Conservation (phyloP, 495 filamentous ascomycete species). For the Stereocaulon alpinum region DNA sequence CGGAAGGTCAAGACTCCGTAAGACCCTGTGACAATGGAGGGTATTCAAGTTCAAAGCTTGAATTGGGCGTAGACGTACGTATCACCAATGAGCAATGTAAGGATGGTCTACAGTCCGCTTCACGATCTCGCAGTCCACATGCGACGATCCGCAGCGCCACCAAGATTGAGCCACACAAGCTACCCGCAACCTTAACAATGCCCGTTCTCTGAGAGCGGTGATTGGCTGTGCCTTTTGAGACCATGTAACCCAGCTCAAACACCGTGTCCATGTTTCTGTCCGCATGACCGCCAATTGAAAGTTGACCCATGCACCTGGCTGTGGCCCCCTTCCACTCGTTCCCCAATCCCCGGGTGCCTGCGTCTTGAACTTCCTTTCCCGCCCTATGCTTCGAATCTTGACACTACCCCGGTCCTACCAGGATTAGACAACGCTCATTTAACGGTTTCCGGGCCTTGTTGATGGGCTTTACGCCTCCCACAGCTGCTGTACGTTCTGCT, state of each 20-base stretch:
- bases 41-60: neutral
- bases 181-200: neutral
- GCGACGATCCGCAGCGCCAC: neutral
- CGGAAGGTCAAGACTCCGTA: neutral
- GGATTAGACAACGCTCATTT: conserved; percentile 5
- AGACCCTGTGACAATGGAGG: neutral
- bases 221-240: neutral
- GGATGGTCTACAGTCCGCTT: neutral
- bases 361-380: neutral
- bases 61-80: neutral
- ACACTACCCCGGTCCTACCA: neutral
- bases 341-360: neutral
- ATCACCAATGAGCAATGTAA: neutral
- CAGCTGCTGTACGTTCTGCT: neutral
- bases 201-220: neutral
- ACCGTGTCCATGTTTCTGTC: neutral
- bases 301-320: neutral
- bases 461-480: neutral
- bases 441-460: neutral
- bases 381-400: neutral
- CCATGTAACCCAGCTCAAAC: neutral
- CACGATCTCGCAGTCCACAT: neutral
- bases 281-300: neutral
- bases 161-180: neutral
- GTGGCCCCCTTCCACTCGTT: neutral